phyloP scores from a whole-genome alignment of 2,329 filamentous ascomycete species.

The Colletotrichum zoysiae region DNA sequence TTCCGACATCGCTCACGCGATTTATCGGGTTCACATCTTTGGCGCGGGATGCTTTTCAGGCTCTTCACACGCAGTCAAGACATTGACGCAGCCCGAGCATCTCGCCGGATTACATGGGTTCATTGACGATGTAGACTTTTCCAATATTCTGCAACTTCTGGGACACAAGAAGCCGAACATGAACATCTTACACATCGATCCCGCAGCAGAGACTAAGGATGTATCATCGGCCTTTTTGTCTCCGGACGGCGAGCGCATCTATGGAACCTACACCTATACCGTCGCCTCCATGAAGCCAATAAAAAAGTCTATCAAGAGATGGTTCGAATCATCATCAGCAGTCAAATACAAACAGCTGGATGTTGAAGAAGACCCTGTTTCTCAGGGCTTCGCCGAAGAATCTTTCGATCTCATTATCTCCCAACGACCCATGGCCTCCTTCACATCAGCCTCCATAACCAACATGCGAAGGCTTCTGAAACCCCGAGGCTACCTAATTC shows the following conservation, averaged over 20 bases:
- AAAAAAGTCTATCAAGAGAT: constrained; percentile 5
- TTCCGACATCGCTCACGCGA: not conserved
- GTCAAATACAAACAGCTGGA: constrained; percentile 42
- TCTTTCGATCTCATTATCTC: constrained; percentile 49
- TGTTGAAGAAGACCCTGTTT: constrained; percentile 47
- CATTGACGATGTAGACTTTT: constrained; percentile 17
- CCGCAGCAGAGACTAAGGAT: not conserved
- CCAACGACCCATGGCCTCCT: not conserved
- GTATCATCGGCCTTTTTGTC: not conserved
- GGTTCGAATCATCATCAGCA: not conserved
- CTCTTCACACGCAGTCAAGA: not conserved
- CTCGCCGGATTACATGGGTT: too few species aligned
- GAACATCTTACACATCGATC: constrained; percentile 28
- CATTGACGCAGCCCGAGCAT: not conserved
- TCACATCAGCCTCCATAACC: not conserved
- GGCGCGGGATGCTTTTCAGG: constrained; percentile 17
- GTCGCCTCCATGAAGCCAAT: constrained; percentile 44
- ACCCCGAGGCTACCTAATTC: constrained; percentile 11
- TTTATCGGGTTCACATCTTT: not conserved
- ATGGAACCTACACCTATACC: constrained; percentile 47
- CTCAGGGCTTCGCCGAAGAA: constrained; percentile 39
- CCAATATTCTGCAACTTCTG: constrained; percentile 34
- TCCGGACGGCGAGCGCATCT: not conserved
- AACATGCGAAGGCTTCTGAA: constrained; percentile 33
- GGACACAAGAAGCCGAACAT: constrained; percentile 45